Conservation (phyloP, 768 basidiomycete species). For the Suillus hirtellus region DNA sequence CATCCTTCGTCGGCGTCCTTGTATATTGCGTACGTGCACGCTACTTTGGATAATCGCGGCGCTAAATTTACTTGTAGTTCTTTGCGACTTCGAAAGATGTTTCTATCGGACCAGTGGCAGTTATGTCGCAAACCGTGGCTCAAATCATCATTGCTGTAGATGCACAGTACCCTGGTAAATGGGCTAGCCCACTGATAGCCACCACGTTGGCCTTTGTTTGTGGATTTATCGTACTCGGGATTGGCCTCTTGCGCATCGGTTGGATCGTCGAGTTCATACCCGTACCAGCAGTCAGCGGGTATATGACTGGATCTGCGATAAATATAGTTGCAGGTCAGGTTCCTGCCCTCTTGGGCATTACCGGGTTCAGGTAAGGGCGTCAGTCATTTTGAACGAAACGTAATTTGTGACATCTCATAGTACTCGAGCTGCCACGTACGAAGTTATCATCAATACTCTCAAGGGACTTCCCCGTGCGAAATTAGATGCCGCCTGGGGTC, state of each 20-base stretch:
- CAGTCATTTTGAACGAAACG: not conserved
- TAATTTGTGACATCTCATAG: slow-evolving; percentile 37
- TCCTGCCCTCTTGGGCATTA: slow-evolving; percentile 86
- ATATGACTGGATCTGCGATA: slow-evolving; percentile 99
- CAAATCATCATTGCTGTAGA: slow-evolving; percentile 76
- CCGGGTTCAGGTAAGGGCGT: slow-evolving; percentile 69
- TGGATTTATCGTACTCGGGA: slow-evolving; percentile 88
- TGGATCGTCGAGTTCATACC: slow-evolving; percentile 97
- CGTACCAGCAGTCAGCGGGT: slow-evolving; percentile 78
- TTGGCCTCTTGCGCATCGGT: slow-evolving; percentile 87
- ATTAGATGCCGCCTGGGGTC: slow-evolving; percentile 89
- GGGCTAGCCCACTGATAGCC: slow-evolving; percentile 74
- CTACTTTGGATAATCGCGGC: not conserved
- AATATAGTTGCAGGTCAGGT: slow-evolving; percentile 88
- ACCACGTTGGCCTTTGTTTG: slow-evolving; percentile 81
- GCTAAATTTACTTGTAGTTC: slow-evolving; percentile 48
- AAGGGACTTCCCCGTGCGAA: slow-evolving; percentile 72
- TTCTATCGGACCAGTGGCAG: slow-evolving; percentile 98
- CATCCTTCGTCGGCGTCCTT: slow-evolving; percentile 86
- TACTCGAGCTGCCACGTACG: slow-evolving; percentile 82
- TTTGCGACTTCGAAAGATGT: slow-evolving; percentile 99
- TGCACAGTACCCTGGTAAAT: slow-evolving; percentile 52
- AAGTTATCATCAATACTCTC: slow-evolving; percentile 90
- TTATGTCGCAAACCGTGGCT: slow-evolving; percentile 90
- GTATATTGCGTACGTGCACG: slow-evolving; percentile 69